Evolutionary conservation across 192 early-diverging fungal species (phyloP).

Genomic region (Helicostylum pulchrum): DNA sequence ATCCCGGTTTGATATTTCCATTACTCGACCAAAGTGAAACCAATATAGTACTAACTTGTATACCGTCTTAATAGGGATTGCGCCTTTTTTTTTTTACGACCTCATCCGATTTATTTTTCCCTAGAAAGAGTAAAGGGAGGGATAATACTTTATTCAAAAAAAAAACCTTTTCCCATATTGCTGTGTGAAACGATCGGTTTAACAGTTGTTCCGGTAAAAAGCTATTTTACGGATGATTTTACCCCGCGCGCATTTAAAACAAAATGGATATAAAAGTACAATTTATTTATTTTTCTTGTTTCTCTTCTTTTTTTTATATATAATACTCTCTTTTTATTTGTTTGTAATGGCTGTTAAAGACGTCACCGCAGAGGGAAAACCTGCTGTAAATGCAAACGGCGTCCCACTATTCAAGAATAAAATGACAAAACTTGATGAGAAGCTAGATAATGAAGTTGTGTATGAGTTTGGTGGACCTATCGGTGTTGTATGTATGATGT

Average conservation of each 20-base stretch:
- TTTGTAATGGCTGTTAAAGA: constrained; percentile 10
- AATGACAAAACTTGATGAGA: constrained; percentile 45
- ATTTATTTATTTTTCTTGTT: neutral
- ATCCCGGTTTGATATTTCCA: no score
- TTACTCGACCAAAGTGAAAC: no score
- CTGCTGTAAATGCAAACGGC: constrained; percentile 13
- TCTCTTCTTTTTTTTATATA: neutral
- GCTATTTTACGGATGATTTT: neutral
- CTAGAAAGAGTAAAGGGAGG: no score
- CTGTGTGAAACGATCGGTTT: no score
- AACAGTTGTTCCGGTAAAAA: neutral
- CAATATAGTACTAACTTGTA: no score
- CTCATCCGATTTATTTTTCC: no score
- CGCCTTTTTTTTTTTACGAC: no score
- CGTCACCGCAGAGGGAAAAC: constrained; percentile 1
- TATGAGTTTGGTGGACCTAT: constrained; percentile 73
- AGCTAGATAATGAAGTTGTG: constrained; percentile 59
- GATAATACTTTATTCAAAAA: no score
- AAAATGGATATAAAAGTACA: neutral
- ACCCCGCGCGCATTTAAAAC: neutral
- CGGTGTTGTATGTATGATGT: constrained; percentile 67
- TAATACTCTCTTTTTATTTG: neutral
- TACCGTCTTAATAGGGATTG: no score
- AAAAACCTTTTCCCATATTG: no score
- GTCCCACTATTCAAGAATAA: constrained; percentile 30